Conservation (phyloP, 2,329 filamentous ascomycete species). For the Ceratocystis eucalypticola region DNA sequence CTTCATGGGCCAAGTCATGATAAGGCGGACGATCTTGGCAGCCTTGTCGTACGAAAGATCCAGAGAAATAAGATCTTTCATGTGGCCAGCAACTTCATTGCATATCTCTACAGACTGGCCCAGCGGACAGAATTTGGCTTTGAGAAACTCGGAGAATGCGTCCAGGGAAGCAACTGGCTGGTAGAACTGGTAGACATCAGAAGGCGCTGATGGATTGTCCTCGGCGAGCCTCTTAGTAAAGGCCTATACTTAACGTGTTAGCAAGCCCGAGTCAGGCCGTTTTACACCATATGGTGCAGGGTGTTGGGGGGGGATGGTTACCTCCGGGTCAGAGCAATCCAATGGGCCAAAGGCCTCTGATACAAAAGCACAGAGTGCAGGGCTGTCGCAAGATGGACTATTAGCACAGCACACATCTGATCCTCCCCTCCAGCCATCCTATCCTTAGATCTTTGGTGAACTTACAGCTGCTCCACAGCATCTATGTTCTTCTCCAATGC, state of each 20-base stretch:
- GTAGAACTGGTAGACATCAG: slow-evolving; percentile 57
- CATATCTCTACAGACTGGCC: slow-evolving; percentile 34
- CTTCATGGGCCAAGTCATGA: slow-evolving; percentile 46
- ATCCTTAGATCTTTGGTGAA: neutral
- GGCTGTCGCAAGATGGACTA: neutral
- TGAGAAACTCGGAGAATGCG: slow-evolving; percentile 40
- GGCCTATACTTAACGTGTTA: neutral
- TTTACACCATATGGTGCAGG: neutral
- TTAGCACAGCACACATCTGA: neutral
- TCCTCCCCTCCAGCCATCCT: too few relatives aligned
- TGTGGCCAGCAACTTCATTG: slow-evolving; percentile 30
- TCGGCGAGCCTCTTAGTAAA: neutral
- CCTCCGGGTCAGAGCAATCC: slow-evolving; percentile 34
- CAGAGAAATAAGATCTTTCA: slow-evolving; percentile 45
- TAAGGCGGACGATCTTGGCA: slow-evolving; percentile 51
- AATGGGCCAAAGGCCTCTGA: slow-evolving; percentile 42
- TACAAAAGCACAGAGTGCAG: slow-evolving; percentile 42
- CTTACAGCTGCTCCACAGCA: neutral
- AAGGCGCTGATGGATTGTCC: slow-evolving; percentile 17
- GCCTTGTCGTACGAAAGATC: slow-evolving; percentile 66
- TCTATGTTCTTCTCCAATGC: slow-evolving; percentile 27
- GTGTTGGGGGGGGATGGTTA: neutral
- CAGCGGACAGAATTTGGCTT: slow-evolving; percentile 37
- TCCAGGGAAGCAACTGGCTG: slow-evolving; percentile 45
- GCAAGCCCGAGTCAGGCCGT: neutral